phyloP scores from a whole-genome alignment of 164 flowering plant species.

The Kingdonia uniflora region DNA sequence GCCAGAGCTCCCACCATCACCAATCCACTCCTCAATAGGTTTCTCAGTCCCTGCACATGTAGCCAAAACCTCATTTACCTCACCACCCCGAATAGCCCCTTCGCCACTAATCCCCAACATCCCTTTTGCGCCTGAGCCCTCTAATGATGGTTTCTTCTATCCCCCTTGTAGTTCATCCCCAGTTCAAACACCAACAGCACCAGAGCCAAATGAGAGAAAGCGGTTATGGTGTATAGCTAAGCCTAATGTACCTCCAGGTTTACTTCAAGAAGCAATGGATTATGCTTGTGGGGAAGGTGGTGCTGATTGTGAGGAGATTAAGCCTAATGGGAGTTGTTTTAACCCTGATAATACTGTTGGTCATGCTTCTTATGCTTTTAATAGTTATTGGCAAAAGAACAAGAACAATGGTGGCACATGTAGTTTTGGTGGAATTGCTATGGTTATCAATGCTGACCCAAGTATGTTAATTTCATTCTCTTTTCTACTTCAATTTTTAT shows the following conservation, averaged over 20 bases:
- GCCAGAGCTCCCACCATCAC: constrained; percentile 16
- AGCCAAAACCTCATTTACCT: constrained; percentile 35
- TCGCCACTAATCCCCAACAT: constrained; percentile 6
- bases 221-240: constrained; percentile 90
- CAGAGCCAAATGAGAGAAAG: constrained; percentile 19
- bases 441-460: constrained; percentile 78
- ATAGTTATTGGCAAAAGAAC: constrained; percentile 86
- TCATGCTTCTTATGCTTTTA: constrained; percentile 94
- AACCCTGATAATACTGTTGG: constrained; percentile 55
- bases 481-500: too few species aligned
- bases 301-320: constrained; percentile 65
- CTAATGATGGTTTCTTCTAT: constrained; percentile 16
- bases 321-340: constrained; percentile 64
- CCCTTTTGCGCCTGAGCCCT: constrained; percentile 16
- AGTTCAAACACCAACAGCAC: constrained; percentile 12
- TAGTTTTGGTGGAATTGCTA: constrained; percentile 86
- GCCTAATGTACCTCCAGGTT: constrained; percentile 71
- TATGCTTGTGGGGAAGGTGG: constrained; percentile 92
- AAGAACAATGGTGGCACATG: constrained; percentile 76
- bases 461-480: constrained; percentile 30
- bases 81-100: constrained; percentile 19
- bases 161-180: constrained; percentile 44
- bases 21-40: constrained; percentile 35
- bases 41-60: constrained; percentile 33
- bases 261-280: constrained; percentile 69